Evolutionary conservation across 148 eudicot species (phyloP), one percentile per base, ranked within the genome.

Genomic region (Persicaria maculosa): DNA sequence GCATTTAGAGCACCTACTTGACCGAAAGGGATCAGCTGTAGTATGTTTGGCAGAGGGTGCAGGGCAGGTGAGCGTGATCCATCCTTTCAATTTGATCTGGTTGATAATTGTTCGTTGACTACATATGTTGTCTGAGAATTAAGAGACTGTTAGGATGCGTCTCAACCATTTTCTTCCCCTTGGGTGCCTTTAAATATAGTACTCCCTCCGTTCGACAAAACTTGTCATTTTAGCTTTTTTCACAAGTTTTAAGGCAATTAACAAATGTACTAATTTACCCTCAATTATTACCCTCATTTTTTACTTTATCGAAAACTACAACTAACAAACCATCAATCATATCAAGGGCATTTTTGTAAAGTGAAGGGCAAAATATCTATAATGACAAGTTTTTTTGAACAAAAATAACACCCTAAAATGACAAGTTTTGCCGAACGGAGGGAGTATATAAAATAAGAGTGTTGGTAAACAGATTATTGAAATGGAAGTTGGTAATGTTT

Each of bases 41-140:
- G 78, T 95, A 74, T 95, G 99, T 86, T 85, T 92, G 58, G 99
- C 99, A 52, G 99, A 95, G 83, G 99, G 99, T 50, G 99, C 97
- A 84, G 99, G 93, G 50, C 97, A 88, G 96, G 99, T 92, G 58
- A 81, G 91, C 74, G 7, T 61, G 11, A 10, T 43, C 55, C 17
- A 36, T 43, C 44, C 31, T 52, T 9, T 20, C 15, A 11, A 17
- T 25, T 19, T 44, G 9, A 54, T 22, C 4, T 9, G 25, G n/a
- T 58, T 36, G 58, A 52, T 72, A 11, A 25, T 52, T 19, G 52
- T 72, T 6, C 44, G 8, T 58, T 61, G 10, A 44, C 19, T 44
- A 31, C 43, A 62, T 25, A 5, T 44, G 31, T 62, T 31, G n/a
- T 62, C 31, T 62, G 4, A 62, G 68, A 62, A 62, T 62, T 25